Base-by-base conservation (phyloP, 768 basidiomycete species). In the Tremella mesenterica region DNA sequence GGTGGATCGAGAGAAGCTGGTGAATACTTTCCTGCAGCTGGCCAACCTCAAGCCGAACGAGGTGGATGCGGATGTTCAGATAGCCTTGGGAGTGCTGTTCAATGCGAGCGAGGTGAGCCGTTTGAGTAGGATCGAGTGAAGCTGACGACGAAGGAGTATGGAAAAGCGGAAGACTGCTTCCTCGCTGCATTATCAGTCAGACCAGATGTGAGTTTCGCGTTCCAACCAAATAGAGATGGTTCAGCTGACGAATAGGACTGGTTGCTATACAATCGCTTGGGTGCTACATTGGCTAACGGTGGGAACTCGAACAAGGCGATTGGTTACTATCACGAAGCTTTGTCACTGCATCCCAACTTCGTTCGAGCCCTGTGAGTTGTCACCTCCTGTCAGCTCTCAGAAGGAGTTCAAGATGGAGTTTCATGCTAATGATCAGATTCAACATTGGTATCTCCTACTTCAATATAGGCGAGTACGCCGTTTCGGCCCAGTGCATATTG, bases 111-210 rank as follows among this genome's bases (percentile, higher is more conserved):
- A 95, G 78, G 89, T 88, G 56, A 23, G 76, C 62, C 25, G 31
- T 38, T 41, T 18, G 14, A 13, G 20, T 21, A 23, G 13, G 7
- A 18, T 3, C 23, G 4, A 16, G n/a, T n/a, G 12, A 36, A 41
- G 4, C 38, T 28, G 27, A 43, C 29, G 20, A 18, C 16, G 20
- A 16, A 48, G 88, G 92, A 96, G 41, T 97, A 88, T 64, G 79
- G 76, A 20, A 92, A 90, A 71, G 90, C 93, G 0, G 83, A 85
- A 56, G 95, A 99, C 70, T 99, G 95, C 76, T 96, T 99, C 75
- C 78, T 78, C 44, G 80, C 92, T 0, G 95, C 95, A 1, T 75
- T 97, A 55, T 83, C 83, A 3, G 83, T 90, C 47, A 79, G 89
- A 53, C 93, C 91, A 1, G 84, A 90, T 50, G 92, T 95, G 68